A percentile compares a stretch with the other conserved stretches of the same genome.
Conservation (phyloP, 768 basidiomycete species). For the Phlebiopsis gigantea region DNA sequence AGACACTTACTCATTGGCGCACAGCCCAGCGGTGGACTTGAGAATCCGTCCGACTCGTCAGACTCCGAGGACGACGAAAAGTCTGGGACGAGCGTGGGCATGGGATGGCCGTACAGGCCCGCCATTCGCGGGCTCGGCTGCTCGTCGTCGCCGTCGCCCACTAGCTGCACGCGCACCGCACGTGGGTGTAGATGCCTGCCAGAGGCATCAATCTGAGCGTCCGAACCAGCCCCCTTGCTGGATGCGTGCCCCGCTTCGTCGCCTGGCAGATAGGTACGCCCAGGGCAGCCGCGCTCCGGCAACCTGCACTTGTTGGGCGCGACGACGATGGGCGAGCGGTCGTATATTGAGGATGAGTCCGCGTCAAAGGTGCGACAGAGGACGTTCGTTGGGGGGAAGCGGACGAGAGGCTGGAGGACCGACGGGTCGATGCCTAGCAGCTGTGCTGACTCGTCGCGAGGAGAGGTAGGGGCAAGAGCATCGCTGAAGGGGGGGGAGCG, state of each 20-base stretch:
- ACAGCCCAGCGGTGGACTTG: slow-evolving; percentile 19
- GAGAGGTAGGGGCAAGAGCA: slow-evolving; percentile 18
- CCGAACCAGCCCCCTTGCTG: not conserved
- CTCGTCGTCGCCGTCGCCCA: slow-evolving; percentile 6
- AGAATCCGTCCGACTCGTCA: slow-evolving; percentile 58
- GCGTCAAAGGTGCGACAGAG: slow-evolving; percentile 37
- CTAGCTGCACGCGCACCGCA: slow-evolving; percentile 22
- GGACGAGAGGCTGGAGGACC: slow-evolving; percentile 46
- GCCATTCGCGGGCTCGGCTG: slow-evolving; percentile 24
- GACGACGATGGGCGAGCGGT: slow-evolving; percentile 76
- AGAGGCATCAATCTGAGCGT: not conserved
- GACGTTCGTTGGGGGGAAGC: slow-evolving; percentile 32
- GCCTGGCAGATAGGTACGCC: slow-evolving; percentile 57
- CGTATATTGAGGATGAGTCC: slow-evolving; percentile 49
- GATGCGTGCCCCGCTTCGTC: slow-evolving; percentile 13
- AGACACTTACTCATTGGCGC: slow-evolving; percentile 10
- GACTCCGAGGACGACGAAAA: slow-evolving; percentile 53
- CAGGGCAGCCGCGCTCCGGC: slow-evolving; percentile 74
- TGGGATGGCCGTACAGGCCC: slow-evolving; percentile 14
- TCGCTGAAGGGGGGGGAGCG: not conserved
- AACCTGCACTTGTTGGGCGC: slow-evolving; percentile 68
- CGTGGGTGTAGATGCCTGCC: slow-evolving; percentile 44
- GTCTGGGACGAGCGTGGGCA: slow-evolving; percentile 55
- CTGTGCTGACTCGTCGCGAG: slow-evolving; percentile 25
- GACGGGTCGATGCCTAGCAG: slow-evolving; percentile 47